Evolutionary conservation across 2,329 filamentous ascomycete species (phyloP).

Genomic region (Penicillium sp.): DNA sequence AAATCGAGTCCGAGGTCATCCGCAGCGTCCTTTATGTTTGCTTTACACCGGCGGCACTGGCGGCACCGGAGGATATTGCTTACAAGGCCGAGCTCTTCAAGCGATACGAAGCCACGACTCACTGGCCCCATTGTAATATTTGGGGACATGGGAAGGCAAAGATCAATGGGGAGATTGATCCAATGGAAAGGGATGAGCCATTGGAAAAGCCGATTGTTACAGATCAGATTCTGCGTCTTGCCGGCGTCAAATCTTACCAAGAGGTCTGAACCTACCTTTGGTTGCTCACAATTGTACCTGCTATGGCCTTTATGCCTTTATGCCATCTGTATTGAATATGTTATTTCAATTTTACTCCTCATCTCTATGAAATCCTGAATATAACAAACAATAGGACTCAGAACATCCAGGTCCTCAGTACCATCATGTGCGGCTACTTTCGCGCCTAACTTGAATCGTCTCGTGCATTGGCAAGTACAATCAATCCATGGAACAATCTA

Average conservation of each 20-base stretch:
- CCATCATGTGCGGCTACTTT: neutral
- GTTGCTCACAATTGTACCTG: neutral
- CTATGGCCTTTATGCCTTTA: neutral
- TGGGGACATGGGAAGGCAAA: conserved; percentile 11
- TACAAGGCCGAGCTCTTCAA: conserved; percentile 14
- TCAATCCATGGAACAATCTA: neutral
- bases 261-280: neutral
- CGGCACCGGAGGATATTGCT: neutral
- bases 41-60: conserved; percentile 11
- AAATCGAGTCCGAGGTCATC: conserved; percentile 12
- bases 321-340: neutral
- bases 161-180: conserved; percentile 13
- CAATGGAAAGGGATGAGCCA: conserved; percentile 13
- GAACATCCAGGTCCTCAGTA: neutral
- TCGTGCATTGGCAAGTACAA: neutral
- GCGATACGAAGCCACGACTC: conserved; percentile 13
- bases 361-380: neutral
- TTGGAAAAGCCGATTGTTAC: conserved; percentile 9
- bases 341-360: neutral
- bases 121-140: conserved; percentile 23
- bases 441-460: neutral
- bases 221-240: neutral
- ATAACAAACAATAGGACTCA: neutral
- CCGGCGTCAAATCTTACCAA: neutral
- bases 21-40: conserved; percentile 17